phyloP scores from a whole-genome alignment of 257 asterid genomes.

The Plantago elongata region DNA sequence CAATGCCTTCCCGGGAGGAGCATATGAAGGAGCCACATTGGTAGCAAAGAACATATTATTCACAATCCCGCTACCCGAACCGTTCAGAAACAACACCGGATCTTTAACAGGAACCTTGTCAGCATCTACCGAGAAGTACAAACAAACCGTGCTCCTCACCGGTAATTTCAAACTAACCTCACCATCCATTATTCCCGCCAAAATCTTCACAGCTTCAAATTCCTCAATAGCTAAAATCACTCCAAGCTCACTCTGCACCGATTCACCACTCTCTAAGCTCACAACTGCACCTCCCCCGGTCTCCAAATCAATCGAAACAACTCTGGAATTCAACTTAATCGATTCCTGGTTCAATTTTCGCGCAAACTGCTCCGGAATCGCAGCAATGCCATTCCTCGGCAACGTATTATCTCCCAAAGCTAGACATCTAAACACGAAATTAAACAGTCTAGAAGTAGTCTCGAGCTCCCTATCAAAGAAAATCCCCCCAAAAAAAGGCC shows the following conservation, averaged over 20 bases:
- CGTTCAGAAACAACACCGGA: slow-evolving; percentile 70
- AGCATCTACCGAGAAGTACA: slow-evolving; percentile 60
- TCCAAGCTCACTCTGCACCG: slow-evolving; percentile 51
- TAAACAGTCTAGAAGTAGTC: slow-evolving; percentile 79
- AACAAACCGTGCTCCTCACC: slow-evolving; percentile 66
- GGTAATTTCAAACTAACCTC: slow-evolving; percentile 38
- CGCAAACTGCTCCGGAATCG: slow-evolving; percentile 80
- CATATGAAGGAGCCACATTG: slow-evolving; percentile 76
- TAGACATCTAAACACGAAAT: slow-evolving; percentile 79
- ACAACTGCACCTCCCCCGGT: slow-evolving; percentile 30
- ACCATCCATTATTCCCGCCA: slow-evolving; percentile 34
- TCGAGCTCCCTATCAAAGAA: slow-evolving; percentile 78
- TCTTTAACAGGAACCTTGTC: slow-evolving; percentile 54
- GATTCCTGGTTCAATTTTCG: slow-evolving; percentile 44
- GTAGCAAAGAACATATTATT: slow-evolving; percentile 90
- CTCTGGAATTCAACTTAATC: slow-evolving; percentile 50
- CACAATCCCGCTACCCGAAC: slow-evolving; percentile 72
- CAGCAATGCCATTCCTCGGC: slow-evolving; percentile 75
- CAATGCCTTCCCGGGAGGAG: slow-evolving; percentile 70
- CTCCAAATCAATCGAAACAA: slow-evolving; percentile 32
- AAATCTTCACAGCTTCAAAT: slow-evolving; percentile 49
- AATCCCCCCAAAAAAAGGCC: slow-evolving; percentile 84
- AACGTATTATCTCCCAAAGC: slow-evolving; percentile 84
- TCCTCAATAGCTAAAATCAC: slow-evolving; percentile 80
- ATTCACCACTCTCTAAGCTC: slow-evolving; percentile 47